Evolutionary conservation across 306 rosid genomes (phyloP), one percentile per base, ranked within the genome.

Genomic region (Abrus pulchellus): DNA sequence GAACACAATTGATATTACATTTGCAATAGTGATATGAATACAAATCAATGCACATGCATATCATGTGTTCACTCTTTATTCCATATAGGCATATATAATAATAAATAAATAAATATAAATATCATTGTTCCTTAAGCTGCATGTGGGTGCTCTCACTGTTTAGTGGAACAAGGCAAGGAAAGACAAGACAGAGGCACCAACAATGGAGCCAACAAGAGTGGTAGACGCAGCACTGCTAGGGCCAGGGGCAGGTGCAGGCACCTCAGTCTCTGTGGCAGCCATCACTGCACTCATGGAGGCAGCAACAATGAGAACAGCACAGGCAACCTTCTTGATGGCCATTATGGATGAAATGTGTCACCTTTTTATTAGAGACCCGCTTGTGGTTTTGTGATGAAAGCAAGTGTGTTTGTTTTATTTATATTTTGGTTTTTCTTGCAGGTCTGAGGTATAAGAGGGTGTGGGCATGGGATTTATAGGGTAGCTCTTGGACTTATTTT

Each of bases 171-270:
- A 77, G 71, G 88, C 90, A 83, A 86, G 27, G 85, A 87, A 86
- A 38, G 90, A 86, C 79, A 83, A 62, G 53, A 83, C 64, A 0
- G 88, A 86, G 78, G 91, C 92, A 66, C 97, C 91, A 11, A 86
- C 78, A 85, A 89, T 71, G 30, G 89, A 84, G 3, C 93, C 91
- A 59, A 84, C 80, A 8, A 73, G 80, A 1, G 87, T 48, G 10
- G 87, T 30, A 0, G 88, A 61, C 63, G 92, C 88, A 9, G 8
- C 86, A 14, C 73, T 81, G 57, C 61, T 9, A 1, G 90, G 86
- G 78, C 84, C 75, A 6, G 89, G 89, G 34, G 85, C 85, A 0
- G 88, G 72, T 1, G 81, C 67, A 13, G 82, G 68, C 20, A 20
- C 20, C 20, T 20, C 20, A 32, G 32, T 77, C 66, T 70, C 83